These are phyloP conservation scores for Penicillium desertorum DNA, from an alignment of 495 filamentous ascomycete species.

Conservation along the genomic window DNA sequence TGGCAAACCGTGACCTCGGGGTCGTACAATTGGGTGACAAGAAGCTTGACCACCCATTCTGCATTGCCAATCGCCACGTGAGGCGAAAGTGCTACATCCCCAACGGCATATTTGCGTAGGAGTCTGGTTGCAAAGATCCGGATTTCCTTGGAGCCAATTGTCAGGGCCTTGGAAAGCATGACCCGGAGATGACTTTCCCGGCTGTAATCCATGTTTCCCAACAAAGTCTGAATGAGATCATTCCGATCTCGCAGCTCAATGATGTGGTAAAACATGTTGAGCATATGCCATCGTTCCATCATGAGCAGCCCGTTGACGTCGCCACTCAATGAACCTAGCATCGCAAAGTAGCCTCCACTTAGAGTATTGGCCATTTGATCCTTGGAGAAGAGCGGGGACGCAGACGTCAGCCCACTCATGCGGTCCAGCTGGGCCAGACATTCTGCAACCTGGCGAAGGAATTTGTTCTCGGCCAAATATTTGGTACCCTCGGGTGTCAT, in stretches of 20 bases:
- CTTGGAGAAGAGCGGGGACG: conserved; percentile 80
- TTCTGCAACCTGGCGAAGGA: conserved; percentile 89
- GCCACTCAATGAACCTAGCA: conserved; percentile 81
- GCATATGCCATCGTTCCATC: conserved; percentile 93
- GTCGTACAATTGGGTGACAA: conserved; percentile 97
- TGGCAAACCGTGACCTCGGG: conserved; percentile 96
- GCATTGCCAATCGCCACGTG: conserved; percentile 50
- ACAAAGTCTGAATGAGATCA: conserved; percentile 81
- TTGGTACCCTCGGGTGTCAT: conserved; percentile 78
- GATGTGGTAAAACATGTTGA: conserved; percentile 99
- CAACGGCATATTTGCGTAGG: conserved; percentile 74
- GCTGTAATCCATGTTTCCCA: conserved; percentile 89
- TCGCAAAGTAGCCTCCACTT: conserved; percentile 88
- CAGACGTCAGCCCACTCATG: conserved; percentile 85
- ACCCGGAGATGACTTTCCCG: conserved; percentile 87
- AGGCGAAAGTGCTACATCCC: conserved; percentile 33
- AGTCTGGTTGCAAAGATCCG: conserved; percentile 82
- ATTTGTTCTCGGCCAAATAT: conserved; percentile 88
- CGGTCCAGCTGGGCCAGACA: conserved; percentile 92
- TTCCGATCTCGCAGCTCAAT: conserved; percentile 85
- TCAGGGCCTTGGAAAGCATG: conserved; percentile 88
- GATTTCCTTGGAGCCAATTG: conserved; percentile 86
- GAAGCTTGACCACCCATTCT: conserved; percentile 92
- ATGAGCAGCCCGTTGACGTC: conserved; percentile 81
- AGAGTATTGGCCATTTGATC: conserved; percentile 81